Percentiles rank a stretch among this genome's conserved stretches.
phyloP scores from a whole-genome alignment of 495 filamentous ascomycete genomes.

The Aspergillus panamensis region DNA sequence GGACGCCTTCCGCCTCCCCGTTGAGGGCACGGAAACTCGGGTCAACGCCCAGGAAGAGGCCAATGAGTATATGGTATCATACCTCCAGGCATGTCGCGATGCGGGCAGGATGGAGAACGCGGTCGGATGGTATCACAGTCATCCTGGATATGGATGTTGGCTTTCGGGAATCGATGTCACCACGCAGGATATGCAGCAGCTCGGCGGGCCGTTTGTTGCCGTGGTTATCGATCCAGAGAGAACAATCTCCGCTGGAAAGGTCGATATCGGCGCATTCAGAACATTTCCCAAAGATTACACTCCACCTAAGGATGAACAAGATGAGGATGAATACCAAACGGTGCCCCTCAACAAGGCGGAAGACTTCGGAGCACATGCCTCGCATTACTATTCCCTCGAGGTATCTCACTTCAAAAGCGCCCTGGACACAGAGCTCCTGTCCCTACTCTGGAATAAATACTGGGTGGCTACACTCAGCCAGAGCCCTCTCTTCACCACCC shows the following conservation, averaged over 20 bases:
- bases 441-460: constrained; percentile 97
- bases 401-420: constrained; percentile 91
- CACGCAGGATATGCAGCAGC: constrained; percentile 84
- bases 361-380: constrained; percentile 92
- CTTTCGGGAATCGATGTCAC: constrained; percentile 91
- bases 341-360: constrained; percentile 90
- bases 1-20: constrained; percentile 89
- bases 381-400: constrained; percentile 84
- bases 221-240: constrained; percentile 97
- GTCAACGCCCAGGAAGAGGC: constrained; percentile 95
- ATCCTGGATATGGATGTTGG: constrained; percentile 99
- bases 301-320: constrained; percentile 42
- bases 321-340: constrained; percentile 51
- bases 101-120: constrained; percentile 80
- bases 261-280: constrained; percentile 96
- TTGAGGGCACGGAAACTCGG: constrained; percentile 95
- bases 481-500: constrained; percentile 85
- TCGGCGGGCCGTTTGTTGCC: constrained; percentile 86
- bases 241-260: constrained; percentile 90
- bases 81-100: constrained; percentile 70
- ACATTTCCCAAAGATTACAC: constrained; percentile 81
- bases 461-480: constrained; percentile 99
- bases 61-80: constrained; percentile 93
- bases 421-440: constrained; percentile 79
- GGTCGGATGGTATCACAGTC: constrained; percentile 97